phyloP scores from a whole-genome alignment of 179 eudicot species.

The Silene coronaria region DNA sequence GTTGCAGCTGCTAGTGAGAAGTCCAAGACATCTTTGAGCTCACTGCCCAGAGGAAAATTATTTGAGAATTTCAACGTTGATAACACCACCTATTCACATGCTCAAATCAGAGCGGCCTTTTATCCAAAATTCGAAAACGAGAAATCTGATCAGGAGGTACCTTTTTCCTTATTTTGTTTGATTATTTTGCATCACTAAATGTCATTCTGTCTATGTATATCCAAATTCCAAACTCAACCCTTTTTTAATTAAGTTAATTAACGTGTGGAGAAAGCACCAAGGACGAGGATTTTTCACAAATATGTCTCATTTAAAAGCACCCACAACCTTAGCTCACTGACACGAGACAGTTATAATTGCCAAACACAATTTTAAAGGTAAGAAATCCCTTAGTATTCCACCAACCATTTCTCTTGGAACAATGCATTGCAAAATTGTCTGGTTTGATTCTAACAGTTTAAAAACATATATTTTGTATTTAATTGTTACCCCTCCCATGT shows the following conservation, averaged over 20 bases:
- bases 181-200: background rate
- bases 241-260: background rate
- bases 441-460: background rate
- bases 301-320: background rate
- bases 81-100: conserved; percentile 58
- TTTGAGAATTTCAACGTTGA: conserved; percentile 69
- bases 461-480: background rate
- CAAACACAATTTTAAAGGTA: background rate
- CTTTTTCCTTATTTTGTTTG: background rate
- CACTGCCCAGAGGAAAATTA: conserved; percentile 33
- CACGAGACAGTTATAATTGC: background rate
- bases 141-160: conserved; percentile 97
- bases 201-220: background rate
- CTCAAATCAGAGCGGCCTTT: conserved; percentile 85
- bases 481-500: background rate
- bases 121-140: conserved; percentile 98
- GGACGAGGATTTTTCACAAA: background rate
- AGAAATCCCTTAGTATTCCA: background rate
- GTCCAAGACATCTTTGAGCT: conserved; percentile 29
- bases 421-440: background rate
- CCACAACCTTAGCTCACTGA: background rate
- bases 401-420: background rate
- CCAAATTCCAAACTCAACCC: background rate
- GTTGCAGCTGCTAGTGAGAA: conserved; percentile 20
- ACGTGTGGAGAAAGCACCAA: background rate